A percentile compares a stretch with the other conserved stretches of the same genome.
phyloP scores from a whole-genome alignment of 305 asterid species.

The Euphrasia arctica region DNA sequence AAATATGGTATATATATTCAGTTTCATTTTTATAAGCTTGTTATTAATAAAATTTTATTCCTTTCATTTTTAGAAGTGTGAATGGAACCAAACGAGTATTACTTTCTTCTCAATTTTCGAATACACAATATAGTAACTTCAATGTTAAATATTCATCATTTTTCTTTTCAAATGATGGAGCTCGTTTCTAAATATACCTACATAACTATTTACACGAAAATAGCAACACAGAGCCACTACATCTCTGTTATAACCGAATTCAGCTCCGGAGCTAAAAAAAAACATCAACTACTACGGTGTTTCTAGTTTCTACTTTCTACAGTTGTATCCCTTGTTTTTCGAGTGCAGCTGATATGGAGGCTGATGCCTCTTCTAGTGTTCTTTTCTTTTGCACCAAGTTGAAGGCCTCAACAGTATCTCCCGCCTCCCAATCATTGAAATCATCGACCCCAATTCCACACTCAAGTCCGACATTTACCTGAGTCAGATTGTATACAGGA shows the following conservation, averaged over 20 bases:
- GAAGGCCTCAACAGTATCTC: slow-evolving; percentile 78
- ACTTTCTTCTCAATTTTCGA: neutral
- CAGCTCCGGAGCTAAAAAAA: too few relatives aligned
- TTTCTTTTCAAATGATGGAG: slow-evolving; percentile 33
- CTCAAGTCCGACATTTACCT: slow-evolving; percentile 93
- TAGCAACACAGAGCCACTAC: slow-evolving; percentile 22
- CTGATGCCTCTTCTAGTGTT: slow-evolving; percentile 96
- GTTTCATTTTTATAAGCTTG: too few relatives aligned
- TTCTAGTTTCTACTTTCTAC: slow-evolving; percentile 16
- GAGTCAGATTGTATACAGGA: slow-evolving; percentile 25
- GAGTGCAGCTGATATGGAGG: slow-evolving; percentile 82
- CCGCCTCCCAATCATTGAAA: slow-evolving; percentile 69
- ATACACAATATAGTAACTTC: neutral
- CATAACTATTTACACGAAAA: slow-evolving; percentile 54
- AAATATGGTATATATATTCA: too few relatives aligned
- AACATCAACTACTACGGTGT: too few relatives aligned
- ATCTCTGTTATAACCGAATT: neutral
- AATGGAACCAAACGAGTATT: neutral
- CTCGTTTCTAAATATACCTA: slow-evolving; percentile 29
- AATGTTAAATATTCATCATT: too few relatives aligned
- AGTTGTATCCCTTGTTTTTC: slow-evolving; percentile 47
- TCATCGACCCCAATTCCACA: slow-evolving; percentile 83
- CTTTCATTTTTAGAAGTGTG: too few relatives aligned
- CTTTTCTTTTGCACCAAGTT: slow-evolving; percentile 71
- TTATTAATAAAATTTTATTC: too few relatives aligned